These are phyloP conservation scores for Serendipita sp. DNA, from an alignment of 768 basidiomycete genomes.

Conservation along the genomic window DNA sequence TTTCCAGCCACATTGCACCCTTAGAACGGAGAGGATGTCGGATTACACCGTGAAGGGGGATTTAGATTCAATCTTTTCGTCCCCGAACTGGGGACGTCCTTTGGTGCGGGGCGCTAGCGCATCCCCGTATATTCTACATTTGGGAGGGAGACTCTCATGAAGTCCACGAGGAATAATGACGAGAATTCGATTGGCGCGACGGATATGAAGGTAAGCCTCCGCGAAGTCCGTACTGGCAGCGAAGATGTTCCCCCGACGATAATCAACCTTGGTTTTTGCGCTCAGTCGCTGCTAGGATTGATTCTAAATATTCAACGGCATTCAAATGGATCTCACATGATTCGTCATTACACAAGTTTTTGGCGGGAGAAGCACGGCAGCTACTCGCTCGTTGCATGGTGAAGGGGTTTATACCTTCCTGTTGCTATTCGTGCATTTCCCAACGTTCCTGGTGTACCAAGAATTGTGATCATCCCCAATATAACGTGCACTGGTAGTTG, in stretches of 20 bases:
- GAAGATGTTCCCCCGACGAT: background rate
- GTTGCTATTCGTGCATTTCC: background rate
- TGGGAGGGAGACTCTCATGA: too few species aligned
- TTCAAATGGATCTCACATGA: background rate
- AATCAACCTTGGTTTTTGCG: background rate
- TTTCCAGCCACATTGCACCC: too few species aligned
- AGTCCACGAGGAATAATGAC: too few species aligned
- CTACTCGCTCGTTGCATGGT: background rate
- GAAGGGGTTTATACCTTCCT: background rate
- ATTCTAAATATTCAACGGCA: background rate
- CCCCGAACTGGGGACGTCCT: too few species aligned
- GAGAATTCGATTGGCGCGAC: too few species aligned
- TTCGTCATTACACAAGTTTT: background rate
- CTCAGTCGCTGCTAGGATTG: background rate
- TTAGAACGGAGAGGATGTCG: too few species aligned
- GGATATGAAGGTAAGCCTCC: too few species aligned
- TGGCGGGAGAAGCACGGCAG: slow-evolving; percentile 4
- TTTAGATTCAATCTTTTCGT: too few species aligned
- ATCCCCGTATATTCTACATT: too few species aligned
- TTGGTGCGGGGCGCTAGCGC: too few species aligned
- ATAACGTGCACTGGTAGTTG: background rate
- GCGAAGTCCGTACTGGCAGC: too few species aligned
- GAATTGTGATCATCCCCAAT: background rate
- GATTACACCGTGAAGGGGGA: too few species aligned
- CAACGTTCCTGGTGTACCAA: background rate